Evolutionary conservation across 208 protist species (phyloP).

Genomic region (Trypanosomatidae sp.): DNA sequence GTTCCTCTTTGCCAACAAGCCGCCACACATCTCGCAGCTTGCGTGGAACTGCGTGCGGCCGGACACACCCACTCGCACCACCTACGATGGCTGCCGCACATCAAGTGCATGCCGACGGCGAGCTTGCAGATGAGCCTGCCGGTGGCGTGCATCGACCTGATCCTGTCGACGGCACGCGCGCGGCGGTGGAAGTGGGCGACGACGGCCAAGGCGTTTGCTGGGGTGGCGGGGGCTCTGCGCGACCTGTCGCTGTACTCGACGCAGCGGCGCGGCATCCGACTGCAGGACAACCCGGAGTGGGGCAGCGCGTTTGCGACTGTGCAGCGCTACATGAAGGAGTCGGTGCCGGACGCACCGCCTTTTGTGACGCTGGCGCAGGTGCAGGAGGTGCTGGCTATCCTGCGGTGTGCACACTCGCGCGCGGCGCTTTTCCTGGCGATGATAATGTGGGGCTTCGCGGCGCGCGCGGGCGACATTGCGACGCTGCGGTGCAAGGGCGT

Average conservation of each 20-base stretch:
- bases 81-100: conserved; percentile 8
- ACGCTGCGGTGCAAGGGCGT: too few species aligned
- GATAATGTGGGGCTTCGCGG: too few species aligned
- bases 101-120: conserved; percentile 4
- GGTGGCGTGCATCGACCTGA: conserved; percentile 13
- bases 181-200: conserved; percentile 14
- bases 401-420: too few species aligned
- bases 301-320: too few species aligned
- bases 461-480: too few species aligned
- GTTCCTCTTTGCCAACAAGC: conserved; percentile 6
- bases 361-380: too few species aligned
- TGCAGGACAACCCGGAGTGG: too few species aligned
- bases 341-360: too few species aligned
- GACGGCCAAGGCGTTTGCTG: conserved; percentile 17
- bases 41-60: conserved; percentile 6
- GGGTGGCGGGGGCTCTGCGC: conserved; percentile 9
- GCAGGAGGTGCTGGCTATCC: too few species aligned
- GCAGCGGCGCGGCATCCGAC: not conserved
- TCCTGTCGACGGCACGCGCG: conserved; percentile 12
- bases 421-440: too few species aligned
- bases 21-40: conserved; percentile 11
- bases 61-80: conserved; percentile 9
- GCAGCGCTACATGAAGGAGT: too few species aligned
- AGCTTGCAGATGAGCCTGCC: conserved; percentile 7
- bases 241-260: conserved; percentile 17